Base-by-base conservation (phyloP, 116 monocot genomes). In the Papilionanthe hybrid region DNA sequence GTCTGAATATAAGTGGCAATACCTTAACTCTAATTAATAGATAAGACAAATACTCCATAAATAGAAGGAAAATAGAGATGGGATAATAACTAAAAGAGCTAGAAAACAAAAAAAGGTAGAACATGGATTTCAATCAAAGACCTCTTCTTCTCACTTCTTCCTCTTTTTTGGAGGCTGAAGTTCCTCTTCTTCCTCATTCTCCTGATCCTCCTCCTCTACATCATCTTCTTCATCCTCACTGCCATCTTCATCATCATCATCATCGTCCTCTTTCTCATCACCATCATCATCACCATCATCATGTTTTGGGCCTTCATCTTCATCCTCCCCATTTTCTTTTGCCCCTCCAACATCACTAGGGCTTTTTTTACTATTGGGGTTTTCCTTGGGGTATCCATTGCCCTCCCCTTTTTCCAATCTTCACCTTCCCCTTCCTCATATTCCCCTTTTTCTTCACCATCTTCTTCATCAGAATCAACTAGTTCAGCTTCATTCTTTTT, bases 251-350 rank as follows among this genome's bases (percentile, higher is more conserved):
- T 42, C 72, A 9, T 44, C 72, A 5, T 73, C 72, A 0, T 73
- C 72, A 5, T 73, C 72, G 0, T 44, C 72, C 5, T 73, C 72
- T 8, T 72, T 43, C 4, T 72, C 72, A 8, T 73, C 72, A 42
- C 7, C 19, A 20, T 42, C 72, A 43, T 71, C 71, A 42, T 72
- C 72, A 41, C 32, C 43, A 43, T 73, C 72, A 20, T 43, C 72
- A 18, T 73, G 41, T 11, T 73, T 43, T 73, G 41, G 42, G 42
- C 44, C 72, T 44, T 44, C 72, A 19, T 73, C 72, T 4, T 73
- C 72, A 5, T 73, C 72, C 72, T 73, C 72, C 7, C 72, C 72
- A 73, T 73, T 73, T 73, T 73, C 72, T 73, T 73, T 43, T 9
- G 42, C 20, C 37, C 32, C 69, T 5, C 72, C 72, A 32, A 10